Evolutionary conservation across 2,329 filamentous ascomycete genomes (phyloP).

Genomic region (Botrytis fragariae): DNA sequence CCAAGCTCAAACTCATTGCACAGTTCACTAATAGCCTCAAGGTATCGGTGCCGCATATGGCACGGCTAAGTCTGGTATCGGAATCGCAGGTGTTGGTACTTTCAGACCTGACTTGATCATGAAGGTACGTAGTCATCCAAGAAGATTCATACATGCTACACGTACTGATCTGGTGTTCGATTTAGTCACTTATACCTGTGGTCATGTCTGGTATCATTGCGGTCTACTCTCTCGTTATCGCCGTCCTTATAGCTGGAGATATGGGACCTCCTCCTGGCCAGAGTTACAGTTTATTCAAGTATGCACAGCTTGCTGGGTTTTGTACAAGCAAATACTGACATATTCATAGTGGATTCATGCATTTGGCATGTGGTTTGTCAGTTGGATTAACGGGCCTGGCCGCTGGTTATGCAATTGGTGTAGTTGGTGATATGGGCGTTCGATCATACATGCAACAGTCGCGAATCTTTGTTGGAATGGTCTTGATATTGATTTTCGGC

Average conservation of each 20-base stretch:
- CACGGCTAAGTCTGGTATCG: constrained; percentile 84
- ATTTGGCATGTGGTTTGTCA: constrained; percentile 84
- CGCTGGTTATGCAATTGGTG: constrained; percentile 92
- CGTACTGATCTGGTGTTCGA: constrained; percentile 11
- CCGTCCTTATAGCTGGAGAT: constrained; percentile 91
- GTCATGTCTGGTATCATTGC: constrained; percentile 99
- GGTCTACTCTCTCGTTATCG: constrained; percentile 95
- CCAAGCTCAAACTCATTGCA: neutral
- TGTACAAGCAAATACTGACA: constrained; percentile 18
- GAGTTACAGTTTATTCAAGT: constrained; percentile 82
- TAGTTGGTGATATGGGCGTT: constrained; percentile 92
- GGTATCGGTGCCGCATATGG: constrained; percentile 75
- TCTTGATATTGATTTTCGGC: constrained; percentile 96
- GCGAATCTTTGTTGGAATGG: constrained; percentile 96
- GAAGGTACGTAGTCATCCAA: constrained; percentile 62
- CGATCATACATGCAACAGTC: constrained; percentile 96
- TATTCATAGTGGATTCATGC: constrained; percentile 74
- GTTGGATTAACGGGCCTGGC: constrained; percentile 91
- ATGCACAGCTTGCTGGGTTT: constrained; percentile 39
- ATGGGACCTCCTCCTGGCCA: constrained; percentile 67
- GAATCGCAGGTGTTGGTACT: constrained; percentile 80
- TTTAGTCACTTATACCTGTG: constrained; percentile 72
- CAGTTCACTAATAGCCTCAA: constrained; percentile 21
- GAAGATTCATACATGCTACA: neutral
- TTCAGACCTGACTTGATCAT: constrained; percentile 86